Evolutionary conservation across 2,329 filamentous ascomycete genomes (phyloP), one percentile per base, ranked within the genome.

Genomic region (Penicillium sp.): DNA sequence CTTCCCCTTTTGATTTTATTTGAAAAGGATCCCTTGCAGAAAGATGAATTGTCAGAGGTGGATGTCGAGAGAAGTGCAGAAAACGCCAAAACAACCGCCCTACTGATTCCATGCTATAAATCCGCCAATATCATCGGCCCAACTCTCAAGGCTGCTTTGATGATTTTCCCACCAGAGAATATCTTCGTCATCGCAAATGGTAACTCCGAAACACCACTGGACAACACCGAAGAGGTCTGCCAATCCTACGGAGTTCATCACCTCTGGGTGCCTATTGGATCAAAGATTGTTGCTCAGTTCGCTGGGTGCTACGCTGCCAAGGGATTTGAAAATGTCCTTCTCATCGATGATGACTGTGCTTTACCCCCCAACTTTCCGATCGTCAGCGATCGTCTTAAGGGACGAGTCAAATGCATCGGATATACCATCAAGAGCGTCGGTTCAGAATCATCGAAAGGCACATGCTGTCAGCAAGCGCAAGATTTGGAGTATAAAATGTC

Each of bases 401-500:
- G 72, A 1, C 70, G 69, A 11, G 73, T 81, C 30, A 76, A 76
- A 55, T 82, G 80, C 56, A 76, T 83, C 42, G 81, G 81, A 0
- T 83, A 83, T 65, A 82, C 81, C 1, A 82, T 83, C 63, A 82
- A 82, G 61, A 76, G 71, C 4, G 75, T 78, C n/a, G 78, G 78
- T 2, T 70, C 76, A 0, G 65, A 75, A 13, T 70, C 70, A 0
- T 69, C 71, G 11, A 74, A 70, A 42, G 78, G 73, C 6, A 78
- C 75, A 6, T 75, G 70, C 56, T 78, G 77, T 30, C 78, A 80
- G 54, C 80, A 81, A 60, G 81, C 81, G 0, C 82, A 84, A 60
- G 81, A 84, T 66, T 69, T 83, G n/a, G 82, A 84, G 63, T 84
- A 84, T 68, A 83, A 83, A 63, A 72, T 83, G 55, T 79, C 78